phyloP scores from a whole-genome alignment of 2,329 filamentous ascomycete species.

The Monilinia vaccinii-corymbosi region DNA sequence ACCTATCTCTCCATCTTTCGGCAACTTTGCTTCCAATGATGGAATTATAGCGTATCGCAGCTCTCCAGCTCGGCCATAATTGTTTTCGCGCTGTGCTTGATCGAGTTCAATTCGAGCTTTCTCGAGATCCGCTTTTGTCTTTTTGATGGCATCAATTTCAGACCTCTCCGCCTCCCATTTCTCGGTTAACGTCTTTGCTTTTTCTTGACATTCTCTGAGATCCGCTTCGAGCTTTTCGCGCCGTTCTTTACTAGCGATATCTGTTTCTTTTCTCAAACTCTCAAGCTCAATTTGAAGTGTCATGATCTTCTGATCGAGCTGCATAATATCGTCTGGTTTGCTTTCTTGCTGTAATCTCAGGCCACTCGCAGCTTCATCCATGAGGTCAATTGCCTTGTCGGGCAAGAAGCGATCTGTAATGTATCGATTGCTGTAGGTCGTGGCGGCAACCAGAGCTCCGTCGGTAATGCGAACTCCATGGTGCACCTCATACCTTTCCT shows the following conservation, averaged over 20 bases:
- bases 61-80: slow-evolving; percentile 86
- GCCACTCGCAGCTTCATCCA: slow-evolving; percentile 90
- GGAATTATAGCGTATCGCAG: slow-evolving; percentile 85
- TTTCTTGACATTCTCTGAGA: slow-evolving; percentile 66
- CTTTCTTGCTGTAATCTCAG: slow-evolving; percentile 90
- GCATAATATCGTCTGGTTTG: slow-evolving; percentile 89
- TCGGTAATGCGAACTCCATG: slow-evolving; percentile 95
- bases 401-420: slow-evolving; percentile 93
- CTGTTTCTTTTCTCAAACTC: slow-evolving; percentile 86
- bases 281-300: slow-evolving; percentile 96
- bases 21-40: slow-evolving; percentile 66
- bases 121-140: slow-evolving; percentile 80
- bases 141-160: slow-evolving; percentile 82
- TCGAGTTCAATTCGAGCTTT: slow-evolving; percentile 78
- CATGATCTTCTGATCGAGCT: slow-evolving; percentile 89
- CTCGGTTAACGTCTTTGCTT: slow-evolving; percentile 64
- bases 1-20: slow-evolving; percentile 53
- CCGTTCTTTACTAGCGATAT: slow-evolving; percentile 79
- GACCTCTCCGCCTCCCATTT: slow-evolving; percentile 85
- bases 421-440: slow-evolving; percentile 88
- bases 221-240: slow-evolving; percentile 75
- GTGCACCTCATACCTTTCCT: slow-evolving; percentile 95
- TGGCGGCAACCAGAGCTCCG: slow-evolving; percentile 81
- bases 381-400: slow-evolving; percentile 93
- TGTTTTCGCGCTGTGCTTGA: slow-evolving; percentile 69